phyloP scores from a whole-genome alignment of 2,329 filamentous ascomycete species.

The Aspergillus ustus region DNA sequence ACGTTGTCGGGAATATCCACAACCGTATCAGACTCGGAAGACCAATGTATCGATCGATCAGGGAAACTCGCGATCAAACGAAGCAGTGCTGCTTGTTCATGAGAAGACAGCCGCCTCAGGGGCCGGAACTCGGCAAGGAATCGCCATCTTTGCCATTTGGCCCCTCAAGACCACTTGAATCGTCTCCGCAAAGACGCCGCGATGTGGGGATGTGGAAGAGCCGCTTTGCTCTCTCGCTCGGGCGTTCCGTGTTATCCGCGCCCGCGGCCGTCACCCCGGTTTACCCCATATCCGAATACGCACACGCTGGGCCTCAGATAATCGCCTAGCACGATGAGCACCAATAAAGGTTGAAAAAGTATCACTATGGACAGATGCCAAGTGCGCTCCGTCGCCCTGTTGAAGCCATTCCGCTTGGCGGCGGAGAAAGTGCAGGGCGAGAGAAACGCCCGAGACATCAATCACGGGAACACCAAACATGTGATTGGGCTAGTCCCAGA shows the following conservation, averaged over 20 bases:
- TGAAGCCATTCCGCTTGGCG: conserved; percentile 5
- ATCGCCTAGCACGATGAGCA: neutral
- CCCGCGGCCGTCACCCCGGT: neutral
- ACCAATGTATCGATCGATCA: too few species aligned
- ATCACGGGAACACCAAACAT: neutral
- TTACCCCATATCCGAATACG: neutral
- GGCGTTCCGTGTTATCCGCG: neutral
- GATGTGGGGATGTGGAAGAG: neutral
- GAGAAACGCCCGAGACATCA: neutral
- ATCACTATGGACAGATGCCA: neutral
- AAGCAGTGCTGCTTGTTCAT: too few species aligned
- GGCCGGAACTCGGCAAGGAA: neutral
- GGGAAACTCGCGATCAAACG: too few species aligned
- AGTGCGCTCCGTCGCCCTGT: neutral
- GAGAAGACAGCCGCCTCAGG: too few species aligned
- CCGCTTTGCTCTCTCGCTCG: neutral
- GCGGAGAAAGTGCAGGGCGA: neutral
- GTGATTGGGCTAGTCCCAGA: neutral
- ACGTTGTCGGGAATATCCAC: neutral
- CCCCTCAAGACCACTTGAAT: neutral
- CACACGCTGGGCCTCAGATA: neutral
- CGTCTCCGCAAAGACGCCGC: neutral
- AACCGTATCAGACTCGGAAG: neutral
- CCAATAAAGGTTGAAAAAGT: neutral
- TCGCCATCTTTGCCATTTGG: neutral